Evolutionary conservation across 169 alveolate species (phyloP).

Genomic region (Prorocentrum cordatum): DNA sequence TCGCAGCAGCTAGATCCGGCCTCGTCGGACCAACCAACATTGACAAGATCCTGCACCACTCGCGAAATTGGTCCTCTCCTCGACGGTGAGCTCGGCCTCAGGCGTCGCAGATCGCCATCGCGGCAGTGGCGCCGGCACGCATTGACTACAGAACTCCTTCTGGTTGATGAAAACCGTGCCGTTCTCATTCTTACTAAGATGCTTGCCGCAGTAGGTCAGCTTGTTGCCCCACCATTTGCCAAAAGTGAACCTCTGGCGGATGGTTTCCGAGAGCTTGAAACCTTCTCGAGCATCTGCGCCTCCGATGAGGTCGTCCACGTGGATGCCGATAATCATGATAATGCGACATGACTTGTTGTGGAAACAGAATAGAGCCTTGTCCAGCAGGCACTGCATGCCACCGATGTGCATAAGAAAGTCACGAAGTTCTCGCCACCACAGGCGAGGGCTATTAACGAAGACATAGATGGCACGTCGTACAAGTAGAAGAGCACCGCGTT

Average conservation of each 20-base stretch:
- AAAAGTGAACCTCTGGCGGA: not conserved
- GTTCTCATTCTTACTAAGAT: not conserved
- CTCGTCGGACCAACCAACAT: not conserved
- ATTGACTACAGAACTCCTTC: not conserved
- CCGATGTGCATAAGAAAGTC: not conserved
- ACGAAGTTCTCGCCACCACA: not conserved
- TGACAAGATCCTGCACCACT: not conserved
- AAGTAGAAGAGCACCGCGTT: not conserved
- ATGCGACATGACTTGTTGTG: not conserved
- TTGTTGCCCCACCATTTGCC: not conserved
- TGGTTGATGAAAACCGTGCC: not conserved
- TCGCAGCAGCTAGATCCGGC: slow-evolving; percentile 23
- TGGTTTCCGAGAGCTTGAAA: not conserved
- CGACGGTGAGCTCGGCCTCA: not conserved
- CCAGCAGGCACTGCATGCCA: not conserved
- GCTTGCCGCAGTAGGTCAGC: slow-evolving; percentile 11
- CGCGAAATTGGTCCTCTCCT: not conserved
- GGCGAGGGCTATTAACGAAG: not conserved
- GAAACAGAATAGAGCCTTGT: not conserved
- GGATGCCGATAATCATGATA: not conserved
- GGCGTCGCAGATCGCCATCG: not conserved
- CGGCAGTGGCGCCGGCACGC: not conserved
- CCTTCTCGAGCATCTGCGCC: not conserved
- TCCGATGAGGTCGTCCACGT: slow-evolving; percentile 11
- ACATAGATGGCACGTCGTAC: slow-evolving; percentile 1